These are phyloP conservation scores for Psilocybe tampanensis DNA, from an alignment of 768 basidiomycete genomes.

Conservation along the genomic window DNA sequence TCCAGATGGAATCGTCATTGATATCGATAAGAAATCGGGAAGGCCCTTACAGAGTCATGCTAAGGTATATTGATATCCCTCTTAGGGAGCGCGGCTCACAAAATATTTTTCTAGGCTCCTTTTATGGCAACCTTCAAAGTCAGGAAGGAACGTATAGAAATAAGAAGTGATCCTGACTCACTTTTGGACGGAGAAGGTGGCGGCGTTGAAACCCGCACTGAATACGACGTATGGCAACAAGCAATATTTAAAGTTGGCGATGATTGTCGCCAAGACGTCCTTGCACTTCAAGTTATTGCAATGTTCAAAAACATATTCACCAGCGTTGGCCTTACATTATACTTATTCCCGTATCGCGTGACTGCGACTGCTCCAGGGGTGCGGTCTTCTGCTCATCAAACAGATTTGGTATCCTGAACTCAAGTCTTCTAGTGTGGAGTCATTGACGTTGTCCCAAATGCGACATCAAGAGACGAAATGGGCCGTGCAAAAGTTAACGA, in stretches of 20 bases:
- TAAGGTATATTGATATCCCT: constrained; percentile 55
- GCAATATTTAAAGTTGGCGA: constrained; percentile 99
- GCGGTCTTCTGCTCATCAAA: constrained; percentile 31
- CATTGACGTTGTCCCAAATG: constrained; percentile 97
- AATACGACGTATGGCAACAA: constrained; percentile 94
- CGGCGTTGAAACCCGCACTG: constrained; percentile 55
- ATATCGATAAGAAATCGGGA: constrained; percentile 96
- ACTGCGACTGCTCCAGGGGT: constrained; percentile 97
- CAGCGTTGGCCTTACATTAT: constrained; percentile 83
- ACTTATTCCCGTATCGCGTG: constrained; percentile 95
- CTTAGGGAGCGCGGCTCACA: background rate
- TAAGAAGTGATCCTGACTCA: constrained; percentile 74
- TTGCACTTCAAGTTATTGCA: constrained; percentile 95
- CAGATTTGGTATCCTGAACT: background rate
- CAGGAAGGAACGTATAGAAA: constrained; percentile 74
- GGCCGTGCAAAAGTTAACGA: constrained; percentile 98
- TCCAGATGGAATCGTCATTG: constrained; percentile 95
- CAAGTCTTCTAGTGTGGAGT: constrained; percentile 81
- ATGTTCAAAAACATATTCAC: constrained; percentile 99
- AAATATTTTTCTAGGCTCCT: constrained; percentile 70
- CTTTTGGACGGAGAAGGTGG: constrained; percentile 65
- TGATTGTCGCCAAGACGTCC: constrained; percentile 97
- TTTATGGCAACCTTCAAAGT: constrained; percentile 99
- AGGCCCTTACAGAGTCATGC: constrained; percentile 96
- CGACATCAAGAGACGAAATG: constrained; percentile 99